These are phyloP conservation scores for Botrytis byssoidea DNA, from an alignment of 2,329 filamentous ascomycete genomes.

Conservation along the genomic window DNA sequence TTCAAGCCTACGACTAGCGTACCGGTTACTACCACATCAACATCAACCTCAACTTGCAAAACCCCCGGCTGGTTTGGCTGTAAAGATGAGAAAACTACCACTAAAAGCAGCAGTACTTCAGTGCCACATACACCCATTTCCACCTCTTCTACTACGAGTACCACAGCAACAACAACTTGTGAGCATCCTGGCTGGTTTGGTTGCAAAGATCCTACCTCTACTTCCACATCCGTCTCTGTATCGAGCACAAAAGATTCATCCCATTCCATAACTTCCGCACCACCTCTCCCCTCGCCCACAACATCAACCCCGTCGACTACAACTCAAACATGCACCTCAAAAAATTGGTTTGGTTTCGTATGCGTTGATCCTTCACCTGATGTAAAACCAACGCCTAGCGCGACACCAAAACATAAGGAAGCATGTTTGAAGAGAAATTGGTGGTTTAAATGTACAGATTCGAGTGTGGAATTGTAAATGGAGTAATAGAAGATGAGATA, in stretches of 20 bases:
- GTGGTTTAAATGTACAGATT: constrained; percentile 35
- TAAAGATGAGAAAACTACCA: constrained; percentile 49
- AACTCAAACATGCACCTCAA: constrained; percentile 32
- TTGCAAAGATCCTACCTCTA: constrained; percentile 49
- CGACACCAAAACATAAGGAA: constrained; percentile 20
- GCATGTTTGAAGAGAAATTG: constrained; percentile 33
- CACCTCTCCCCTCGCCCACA: constrained; percentile 32
- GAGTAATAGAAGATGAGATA: no score
- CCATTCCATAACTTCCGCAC: constrained; percentile 40
- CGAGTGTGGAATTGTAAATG: constrained; percentile 21
- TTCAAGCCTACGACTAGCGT: constrained; percentile 32
- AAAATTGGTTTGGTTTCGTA: constrained; percentile 36
- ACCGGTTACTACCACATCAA: constrained; percentile 30
- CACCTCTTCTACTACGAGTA: constrained; percentile 19
- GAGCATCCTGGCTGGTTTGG: constrained; percentile 47
- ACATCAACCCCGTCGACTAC: constrained; percentile 28
- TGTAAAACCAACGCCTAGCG: constrained; percentile 24
- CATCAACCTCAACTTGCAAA: constrained; percentile 41
- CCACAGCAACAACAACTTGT: constrained; percentile 40
- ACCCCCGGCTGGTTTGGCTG: constrained; percentile 50
- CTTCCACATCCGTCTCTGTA: constrained; percentile 33
- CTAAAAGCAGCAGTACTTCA: constrained; percentile 38
- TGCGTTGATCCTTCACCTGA: constrained; percentile 35
- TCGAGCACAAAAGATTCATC: constrained; percentile 35
- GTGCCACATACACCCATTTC: constrained; percentile 21